A percentile compares a stretch with the other conserved stretches of the same genome.
Evolutionary conservation across 805 yeast genomes (phyloP).

Genomic region (Starmerella powellii): DNA sequence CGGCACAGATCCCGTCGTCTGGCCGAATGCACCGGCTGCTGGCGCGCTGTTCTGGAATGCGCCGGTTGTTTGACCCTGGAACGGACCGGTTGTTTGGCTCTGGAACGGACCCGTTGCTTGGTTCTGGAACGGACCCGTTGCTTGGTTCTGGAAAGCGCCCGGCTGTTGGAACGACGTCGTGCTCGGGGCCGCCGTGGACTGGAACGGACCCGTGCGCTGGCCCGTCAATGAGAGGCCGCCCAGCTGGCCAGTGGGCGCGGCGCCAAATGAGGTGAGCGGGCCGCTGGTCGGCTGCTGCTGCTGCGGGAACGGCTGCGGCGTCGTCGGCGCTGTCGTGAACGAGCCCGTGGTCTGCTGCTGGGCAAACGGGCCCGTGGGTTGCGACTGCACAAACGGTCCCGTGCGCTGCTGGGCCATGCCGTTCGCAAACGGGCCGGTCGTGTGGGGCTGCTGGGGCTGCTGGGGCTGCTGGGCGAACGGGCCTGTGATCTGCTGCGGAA

Average conservation of each 20-base stretch:
- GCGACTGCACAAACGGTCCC: slow-evolving; percentile 20
- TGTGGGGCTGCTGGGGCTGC: slow-evolving; percentile 15
- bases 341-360: slow-evolving; percentile 11
- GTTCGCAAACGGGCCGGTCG: slow-evolving; percentile 9
- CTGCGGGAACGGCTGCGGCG: slow-evolving; percentile 1
- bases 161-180: slow-evolving; percentile 20
- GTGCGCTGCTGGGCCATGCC: slow-evolving; percentile 1
- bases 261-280: slow-evolving; percentile 1
- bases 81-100: slow-evolving; percentile 22
- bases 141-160: slow-evolving; percentile 16
- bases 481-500: neutral
- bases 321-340: neutral
- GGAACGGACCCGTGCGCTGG: slow-evolving; percentile 18
- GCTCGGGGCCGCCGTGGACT: slow-evolving; percentile 7
- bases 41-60: slow-evolving; percentile 16
- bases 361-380: slow-evolving; percentile 19
- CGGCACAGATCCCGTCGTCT: slow-evolving; percentile 4
- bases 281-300: slow-evolving; percentile 2
- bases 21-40: slow-evolving; percentile 15
- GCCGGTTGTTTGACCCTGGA: slow-evolving; percentile 28
- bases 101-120: neutral
- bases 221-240: neutral
- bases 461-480: too few relatives aligned
- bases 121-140: slow-evolving; percentile 9
- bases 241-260: neutral